Conservation (phyloP, 75 land plant species). For the Pinus albicaulis region DNA sequence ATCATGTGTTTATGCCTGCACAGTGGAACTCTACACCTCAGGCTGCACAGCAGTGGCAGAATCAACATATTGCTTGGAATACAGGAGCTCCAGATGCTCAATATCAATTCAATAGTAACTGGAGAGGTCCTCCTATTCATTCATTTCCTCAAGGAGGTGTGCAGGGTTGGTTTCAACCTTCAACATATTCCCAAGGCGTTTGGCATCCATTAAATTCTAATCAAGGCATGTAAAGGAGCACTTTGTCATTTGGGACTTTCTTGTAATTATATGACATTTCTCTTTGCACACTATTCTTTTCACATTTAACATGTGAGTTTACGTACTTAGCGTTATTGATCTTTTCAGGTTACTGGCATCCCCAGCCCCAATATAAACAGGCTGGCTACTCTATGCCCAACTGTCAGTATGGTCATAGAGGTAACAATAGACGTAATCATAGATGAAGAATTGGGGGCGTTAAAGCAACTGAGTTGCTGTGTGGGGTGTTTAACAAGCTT, state of each 20-base stretch:
- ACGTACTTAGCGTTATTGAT: background rate
- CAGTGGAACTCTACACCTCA: slow-evolving; percentile 10
- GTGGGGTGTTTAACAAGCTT: background rate
- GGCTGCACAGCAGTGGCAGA: slow-evolving; percentile 7
- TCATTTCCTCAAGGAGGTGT: slow-evolving; percentile 2
- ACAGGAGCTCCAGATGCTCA: background rate
- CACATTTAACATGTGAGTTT: background rate
- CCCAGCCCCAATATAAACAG: slow-evolving; percentile 1
- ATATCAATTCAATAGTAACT: slow-evolving; percentile 8
- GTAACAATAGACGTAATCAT: slow-evolving; percentile 7
- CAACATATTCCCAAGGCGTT: background rate
- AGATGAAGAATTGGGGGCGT: background rate
- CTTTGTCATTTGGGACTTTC: background rate
- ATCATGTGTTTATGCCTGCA: slow-evolving; percentile 9
- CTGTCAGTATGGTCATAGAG: slow-evolving; percentile 4
- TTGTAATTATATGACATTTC: background rate
- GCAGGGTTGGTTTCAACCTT: slow-evolving; percentile 2
- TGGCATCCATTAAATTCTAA: background rate
- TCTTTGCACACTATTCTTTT: background rate
- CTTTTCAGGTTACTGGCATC: slow-evolving; percentile 11
- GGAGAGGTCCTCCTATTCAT: slow-evolving; percentile 5
- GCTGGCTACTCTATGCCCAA: background rate
- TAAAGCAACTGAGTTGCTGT: background rate
- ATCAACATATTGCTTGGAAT: background rate
- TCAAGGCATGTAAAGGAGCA: slow-evolving; percentile 1